phyloP scores from a whole-genome alignment of 257 asterid genomes.

The Cordia subcordata region DNA sequence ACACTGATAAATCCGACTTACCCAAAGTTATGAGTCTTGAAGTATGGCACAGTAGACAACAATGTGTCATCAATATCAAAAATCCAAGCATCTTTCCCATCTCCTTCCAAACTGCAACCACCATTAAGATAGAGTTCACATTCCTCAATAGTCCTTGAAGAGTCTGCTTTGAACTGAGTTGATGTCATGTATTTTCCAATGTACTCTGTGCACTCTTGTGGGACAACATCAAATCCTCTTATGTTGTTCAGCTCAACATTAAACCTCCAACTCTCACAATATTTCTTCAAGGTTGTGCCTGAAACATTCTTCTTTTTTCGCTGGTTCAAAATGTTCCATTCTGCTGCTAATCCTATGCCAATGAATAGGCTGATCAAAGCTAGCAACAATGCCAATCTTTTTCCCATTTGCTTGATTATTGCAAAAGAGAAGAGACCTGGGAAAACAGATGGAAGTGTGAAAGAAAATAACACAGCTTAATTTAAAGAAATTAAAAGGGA shows the following conservation, averaged over 20 bases:
- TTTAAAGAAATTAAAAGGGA: not conserved
- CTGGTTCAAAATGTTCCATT: conserved; percentile 38
- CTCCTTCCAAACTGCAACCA: conserved; percentile 29
- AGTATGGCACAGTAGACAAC: conserved; percentile 39
- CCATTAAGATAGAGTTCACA: conserved; percentile 25
- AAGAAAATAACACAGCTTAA: not conserved
- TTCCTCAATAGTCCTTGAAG: conserved; percentile 32
- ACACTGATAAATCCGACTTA: conserved; percentile 16
- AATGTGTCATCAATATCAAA: conserved; percentile 52
- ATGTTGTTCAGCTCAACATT: conserved; percentile 48
- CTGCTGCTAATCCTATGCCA: conserved; percentile 22
- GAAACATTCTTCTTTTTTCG: conserved; percentile 1
- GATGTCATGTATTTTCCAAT: conserved; percentile 48
- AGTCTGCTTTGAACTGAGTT: conserved; percentile 34
- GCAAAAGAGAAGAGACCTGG: not conserved
- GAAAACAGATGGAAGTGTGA: not conserved
- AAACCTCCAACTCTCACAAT: conserved; percentile 54
- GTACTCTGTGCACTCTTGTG: conserved; percentile 31
- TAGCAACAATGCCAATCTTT: conserved; percentile 15
- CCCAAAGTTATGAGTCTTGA: conserved; percentile 37
- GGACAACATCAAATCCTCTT: conserved; percentile 37
- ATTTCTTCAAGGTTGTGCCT: conserved; percentile 32
- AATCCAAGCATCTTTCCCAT: conserved; percentile 47
- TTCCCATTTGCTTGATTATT: conserved; percentile 24
- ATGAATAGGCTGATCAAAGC: conserved; percentile 16